These are phyloP conservation scores for Solanum lycopersicoides DNA, from an alignment of 257 asterid genomes.

Conservation along the genomic window DNA sequence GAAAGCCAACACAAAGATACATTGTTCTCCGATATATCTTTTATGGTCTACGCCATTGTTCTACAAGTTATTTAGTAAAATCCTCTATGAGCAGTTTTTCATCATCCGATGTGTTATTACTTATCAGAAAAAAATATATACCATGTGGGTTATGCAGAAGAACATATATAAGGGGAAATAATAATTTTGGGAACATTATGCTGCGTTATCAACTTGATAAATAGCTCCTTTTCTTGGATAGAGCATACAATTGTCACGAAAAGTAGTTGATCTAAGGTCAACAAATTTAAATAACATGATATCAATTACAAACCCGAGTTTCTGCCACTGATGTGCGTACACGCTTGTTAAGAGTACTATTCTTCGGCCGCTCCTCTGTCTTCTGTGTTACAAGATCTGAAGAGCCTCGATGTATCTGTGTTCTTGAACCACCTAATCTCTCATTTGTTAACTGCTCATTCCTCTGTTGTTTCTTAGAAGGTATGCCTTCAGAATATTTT, in stretches of 20 bases:
- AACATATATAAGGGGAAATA: background rate
- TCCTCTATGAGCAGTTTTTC: background rate
- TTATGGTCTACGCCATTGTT: background rate
- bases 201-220: background rate
- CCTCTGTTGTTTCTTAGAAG: constrained; percentile 70
- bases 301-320: constrained; percentile 63
- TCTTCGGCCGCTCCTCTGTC: constrained; percentile 77
- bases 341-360: constrained; percentile 67
- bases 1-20: background rate
- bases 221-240: background rate
- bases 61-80: background rate
- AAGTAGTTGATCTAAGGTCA: constrained; percentile 4
- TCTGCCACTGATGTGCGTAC: constrained; percentile 82
- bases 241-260: background rate
- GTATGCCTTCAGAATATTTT: constrained; percentile 43
- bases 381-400: constrained; percentile 51
- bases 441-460: constrained; percentile 60
- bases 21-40: background rate
- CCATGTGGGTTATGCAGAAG: background rate
- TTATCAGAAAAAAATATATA: background rate
- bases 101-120: background rate
- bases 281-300: constrained; percentile 3
- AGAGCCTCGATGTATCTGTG: constrained; percentile 62
- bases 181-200: background rate
- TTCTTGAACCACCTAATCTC: constrained; percentile 55